Conservation (phyloP, 163 green algal genomes). For the Smithsoniella earleae region DNA sequence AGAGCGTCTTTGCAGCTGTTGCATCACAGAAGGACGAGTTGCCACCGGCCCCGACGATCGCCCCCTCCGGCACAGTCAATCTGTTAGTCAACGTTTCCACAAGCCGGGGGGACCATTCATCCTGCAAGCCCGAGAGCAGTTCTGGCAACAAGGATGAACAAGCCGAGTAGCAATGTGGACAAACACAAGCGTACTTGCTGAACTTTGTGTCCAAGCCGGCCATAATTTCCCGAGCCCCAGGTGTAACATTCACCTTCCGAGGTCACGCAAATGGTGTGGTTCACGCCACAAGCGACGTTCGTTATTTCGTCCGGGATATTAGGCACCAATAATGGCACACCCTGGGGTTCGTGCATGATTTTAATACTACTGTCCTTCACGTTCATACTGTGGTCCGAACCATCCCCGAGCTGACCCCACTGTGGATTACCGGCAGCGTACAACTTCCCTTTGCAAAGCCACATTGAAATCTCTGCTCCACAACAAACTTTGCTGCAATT, state of each 20-base stretch:
- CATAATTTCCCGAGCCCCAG: constrained; percentile 75
- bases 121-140: neutral
- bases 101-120: constrained; percentile 70
- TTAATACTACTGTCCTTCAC: constrained; percentile 82
- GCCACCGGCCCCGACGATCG: constrained; percentile 54
- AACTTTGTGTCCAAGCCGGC: constrained; percentile 77
- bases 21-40: constrained; percentile 45
- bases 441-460: constrained; percentile 52
- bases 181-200: constrained; percentile 58
- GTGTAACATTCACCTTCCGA: constrained; percentile 43
- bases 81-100: constrained; percentile 62
- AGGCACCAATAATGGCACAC: constrained; percentile 58
- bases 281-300: constrained; percentile 44
- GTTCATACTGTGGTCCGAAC: constrained; percentile 86
- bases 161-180: too few relatives aligned
- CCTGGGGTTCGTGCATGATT: constrained; percentile 81
- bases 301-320: constrained; percentile 41
- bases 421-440: constrained; percentile 59
- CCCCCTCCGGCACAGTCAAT: constrained; percentile 37
- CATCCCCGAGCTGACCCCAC: constrained; percentile 89
- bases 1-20: constrained; percentile 50
- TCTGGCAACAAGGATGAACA: too few relatives aligned
- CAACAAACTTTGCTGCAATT: constrained; percentile 48
- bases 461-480: constrained; percentile 84
- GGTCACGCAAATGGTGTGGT: constrained; percentile 40